These are phyloP conservation scores for Bremia lactucae DNA, from an alignment of 352 stramenopile species.

Conservation along the genomic window DNA sequence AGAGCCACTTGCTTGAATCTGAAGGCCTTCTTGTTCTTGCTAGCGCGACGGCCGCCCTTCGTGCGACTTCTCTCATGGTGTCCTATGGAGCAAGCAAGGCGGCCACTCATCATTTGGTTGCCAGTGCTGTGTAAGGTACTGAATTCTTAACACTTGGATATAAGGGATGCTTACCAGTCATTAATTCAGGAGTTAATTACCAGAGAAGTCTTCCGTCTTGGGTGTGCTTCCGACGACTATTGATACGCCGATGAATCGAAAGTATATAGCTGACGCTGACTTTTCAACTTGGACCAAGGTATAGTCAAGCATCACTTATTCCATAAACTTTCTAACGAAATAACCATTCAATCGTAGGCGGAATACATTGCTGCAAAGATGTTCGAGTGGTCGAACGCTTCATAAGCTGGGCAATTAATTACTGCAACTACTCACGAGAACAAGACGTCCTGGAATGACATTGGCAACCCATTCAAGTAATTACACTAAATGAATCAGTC, in stretches of 20 bases:
- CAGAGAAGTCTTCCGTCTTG: constrained; percentile 36
- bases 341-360: constrained; percentile 16
- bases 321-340: background rate
- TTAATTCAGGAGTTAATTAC: constrained; percentile 39
- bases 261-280: constrained; percentile 79
- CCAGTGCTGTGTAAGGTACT: constrained; percentile 73
- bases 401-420: constrained; percentile 47
- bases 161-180: background rate
- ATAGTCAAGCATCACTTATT: background rate
- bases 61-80: constrained; percentile 73
- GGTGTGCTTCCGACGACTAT: constrained; percentile 74
- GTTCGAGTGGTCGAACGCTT: constrained; percentile 48
- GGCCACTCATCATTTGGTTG: constrained; percentile 82
- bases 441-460: constrained; percentile 49
- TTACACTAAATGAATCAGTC: no score
- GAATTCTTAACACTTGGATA: no score
- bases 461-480: constrained; percentile 63
- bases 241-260: constrained; percentile 84
- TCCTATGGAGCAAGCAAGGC: constrained; percentile 85
- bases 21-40: constrained; percentile 76
- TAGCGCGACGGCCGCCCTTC: constrained; percentile 64
- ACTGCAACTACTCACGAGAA: constrained; percentile 50
- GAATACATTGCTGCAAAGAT: constrained; percentile 73
- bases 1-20: constrained; percentile 45
- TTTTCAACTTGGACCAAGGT: constrained; percentile 79